Conservation (phyloP, 2,329 filamentous ascomycete genomes). For the Shiraia bambusicola region DNA sequence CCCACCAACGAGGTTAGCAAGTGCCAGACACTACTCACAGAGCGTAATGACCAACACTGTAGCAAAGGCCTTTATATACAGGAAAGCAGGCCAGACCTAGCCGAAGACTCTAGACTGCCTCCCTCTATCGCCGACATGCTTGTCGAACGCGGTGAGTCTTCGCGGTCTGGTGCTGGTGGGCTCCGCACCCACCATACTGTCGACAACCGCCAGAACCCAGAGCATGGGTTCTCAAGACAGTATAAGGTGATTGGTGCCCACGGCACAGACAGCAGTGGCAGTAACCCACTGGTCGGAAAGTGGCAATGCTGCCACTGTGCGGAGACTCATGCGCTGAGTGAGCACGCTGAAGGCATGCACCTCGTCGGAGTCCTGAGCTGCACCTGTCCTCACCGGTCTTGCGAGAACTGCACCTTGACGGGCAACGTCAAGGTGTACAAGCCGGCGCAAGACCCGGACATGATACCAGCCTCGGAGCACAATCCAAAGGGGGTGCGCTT, state of each 20-base stretch:
- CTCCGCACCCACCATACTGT: no score
- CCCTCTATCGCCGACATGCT: no score
- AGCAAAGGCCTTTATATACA: no score
- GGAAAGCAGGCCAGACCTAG: no score
- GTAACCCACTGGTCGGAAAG: conserved; percentile 1
- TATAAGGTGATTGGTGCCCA: neutral
- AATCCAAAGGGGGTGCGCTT: conserved; percentile 15
- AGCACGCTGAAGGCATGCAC: conserved; percentile 11
- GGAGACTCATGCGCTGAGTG: conserved; percentile 1
- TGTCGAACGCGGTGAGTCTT: no score
- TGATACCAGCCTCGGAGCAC: conserved; percentile 17
- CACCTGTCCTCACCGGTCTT: conserved; percentile 27
- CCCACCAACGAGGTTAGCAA: no score
- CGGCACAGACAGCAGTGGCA: neutral
- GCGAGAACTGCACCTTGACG: conserved; percentile 21
- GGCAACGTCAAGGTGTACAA: conserved; percentile 23
- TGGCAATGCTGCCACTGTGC: conserved; percentile 12
- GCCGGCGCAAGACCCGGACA: conserved; percentile 27
- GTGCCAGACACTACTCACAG: no score
- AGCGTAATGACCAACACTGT: no score
- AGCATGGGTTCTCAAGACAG: no score
- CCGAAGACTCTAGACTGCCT: no score
- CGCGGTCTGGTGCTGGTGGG: no score
- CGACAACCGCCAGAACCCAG: no score
- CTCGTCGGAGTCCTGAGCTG: conserved; percentile 23